These are phyloP conservation scores for Metschnikowia similis DNA, from an alignment of 805 yeast species.

Conservation along the genomic window DNA sequence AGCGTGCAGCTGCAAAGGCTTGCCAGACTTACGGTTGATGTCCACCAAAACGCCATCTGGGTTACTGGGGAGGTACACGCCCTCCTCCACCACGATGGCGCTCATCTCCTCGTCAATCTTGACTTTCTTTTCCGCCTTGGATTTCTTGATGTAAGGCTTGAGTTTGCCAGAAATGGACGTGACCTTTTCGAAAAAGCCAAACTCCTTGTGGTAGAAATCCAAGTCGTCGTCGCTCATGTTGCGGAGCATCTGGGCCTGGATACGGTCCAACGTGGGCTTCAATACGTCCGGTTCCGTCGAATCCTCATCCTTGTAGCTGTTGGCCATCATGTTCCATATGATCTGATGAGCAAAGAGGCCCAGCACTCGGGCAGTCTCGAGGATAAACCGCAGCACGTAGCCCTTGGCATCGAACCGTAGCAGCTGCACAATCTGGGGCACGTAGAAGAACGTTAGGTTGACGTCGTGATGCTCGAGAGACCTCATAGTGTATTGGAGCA, in stretches of 20 bases:
- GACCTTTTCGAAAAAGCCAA: slow-evolving; percentile 83
- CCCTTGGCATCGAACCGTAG: slow-evolving; percentile 79
- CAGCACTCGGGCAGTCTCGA: slow-evolving; percentile 88
- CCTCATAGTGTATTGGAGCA: slow-evolving; percentile 85
- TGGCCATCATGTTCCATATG: slow-evolving; percentile 96
- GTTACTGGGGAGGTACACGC: slow-evolving; percentile 91
- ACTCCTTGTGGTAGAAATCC: slow-evolving; percentile 74
- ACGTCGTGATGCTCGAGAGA: slow-evolving; percentile 86
- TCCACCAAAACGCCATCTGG: slow-evolving; percentile 95
- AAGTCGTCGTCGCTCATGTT: slow-evolving; percentile 59
- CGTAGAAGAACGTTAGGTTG: slow-evolving; percentile 87
- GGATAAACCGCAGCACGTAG: slow-evolving; percentile 79
- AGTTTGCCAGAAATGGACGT: slow-evolving; percentile 92
- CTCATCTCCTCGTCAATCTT: slow-evolving; percentile 97
- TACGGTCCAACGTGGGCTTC: slow-evolving; percentile 77
- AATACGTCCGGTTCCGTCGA: slow-evolving; percentile 71
- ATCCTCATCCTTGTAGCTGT: slow-evolving; percentile 86
- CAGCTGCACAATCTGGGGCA: slow-evolving; percentile 95
- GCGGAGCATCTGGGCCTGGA: slow-evolving; percentile 59
- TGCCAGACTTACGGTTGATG: slow-evolving; percentile 87
- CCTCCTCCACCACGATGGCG: slow-evolving; percentile 63
- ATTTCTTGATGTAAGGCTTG: slow-evolving; percentile 88
- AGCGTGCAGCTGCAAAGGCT: slow-evolving; percentile 95
- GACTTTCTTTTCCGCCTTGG: slow-evolving; percentile 92
- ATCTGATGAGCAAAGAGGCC: slow-evolving; percentile 95